Evolutionary conservation across 306 rosid species (phyloP), one percentile per base, ranked within the genome.

Genomic region (Herpetospermum pedunculosum): DNA sequence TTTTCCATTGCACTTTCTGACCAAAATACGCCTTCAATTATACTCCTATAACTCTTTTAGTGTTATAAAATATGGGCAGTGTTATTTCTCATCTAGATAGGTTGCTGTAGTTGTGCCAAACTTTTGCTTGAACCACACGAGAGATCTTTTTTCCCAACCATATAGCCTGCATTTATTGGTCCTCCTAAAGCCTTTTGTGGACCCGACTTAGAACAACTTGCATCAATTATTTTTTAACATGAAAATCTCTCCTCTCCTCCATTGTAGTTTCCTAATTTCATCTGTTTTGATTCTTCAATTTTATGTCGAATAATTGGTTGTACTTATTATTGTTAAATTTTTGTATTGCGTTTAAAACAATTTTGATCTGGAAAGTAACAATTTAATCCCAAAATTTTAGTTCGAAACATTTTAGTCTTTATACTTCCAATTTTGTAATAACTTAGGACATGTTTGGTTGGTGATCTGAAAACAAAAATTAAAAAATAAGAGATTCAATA

Each of bases 101-200:
- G 54, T 67, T 65, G 72, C 12, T 65, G 50, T 37, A 40, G 50
- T 65, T 67, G 34, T 21, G 54, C 73, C 68, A 14, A 68, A 68
- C 71, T 40, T 43, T 40, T 13, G 6, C 23, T 43, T 68, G 4
- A 68, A 43, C 35, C 35, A 68, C 73, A 64, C 71, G 71, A 19
- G 71, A 64, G 30, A 38, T 21, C 10, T 35, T 34, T 29, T 62
- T 34, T 15, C 21, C 65, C 12, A 18, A 18, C 18, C 8, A 14
- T 38, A 4, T 49, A 37, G 2, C 47, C 71, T 38, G 29, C 49
- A 38, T 64, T 64, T 64, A 64, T 64, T 64, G 15, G 49, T 64
- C 71, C 48, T 21, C 29, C 47, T 37, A 19, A 32, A 6, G 2
- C 52, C 21, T 19, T 2, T 11, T 0, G 12, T 65, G 34, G 50